phyloP scores from a whole-genome alignment of 192 early-diverging fungal genomes.

The Backusella sp. region DNA sequence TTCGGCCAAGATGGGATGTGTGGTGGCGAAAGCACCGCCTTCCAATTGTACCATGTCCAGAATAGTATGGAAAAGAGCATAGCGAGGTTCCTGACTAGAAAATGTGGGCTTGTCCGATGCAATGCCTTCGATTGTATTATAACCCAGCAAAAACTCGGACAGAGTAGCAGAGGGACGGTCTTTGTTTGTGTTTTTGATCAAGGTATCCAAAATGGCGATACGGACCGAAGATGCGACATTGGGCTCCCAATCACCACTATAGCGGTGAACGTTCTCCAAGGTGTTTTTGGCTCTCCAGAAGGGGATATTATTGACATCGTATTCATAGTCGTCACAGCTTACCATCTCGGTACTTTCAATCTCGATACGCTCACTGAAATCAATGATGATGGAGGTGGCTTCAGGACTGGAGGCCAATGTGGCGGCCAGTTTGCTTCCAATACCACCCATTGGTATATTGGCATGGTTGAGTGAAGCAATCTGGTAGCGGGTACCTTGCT shows the following conservation, averaged over 20 bases:
- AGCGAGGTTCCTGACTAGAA: constrained; percentile 31
- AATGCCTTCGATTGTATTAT: constrained; percentile 48
- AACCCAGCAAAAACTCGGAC: constrained; percentile 91
- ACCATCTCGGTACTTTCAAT: constrained; percentile 49
- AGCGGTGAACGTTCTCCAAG: constrained; percentile 25
- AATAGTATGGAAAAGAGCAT: neutral
- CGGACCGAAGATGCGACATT: constrained; percentile 49
- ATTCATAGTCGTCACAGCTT: constrained; percentile 29
- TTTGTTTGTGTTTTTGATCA: constrained; percentile 70
- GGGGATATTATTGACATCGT: constrained; percentile 40
- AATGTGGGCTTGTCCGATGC: constrained; percentile 29
- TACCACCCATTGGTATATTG: constrained; percentile 43
- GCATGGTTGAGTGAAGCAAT: constrained; percentile 34
- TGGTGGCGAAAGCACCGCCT: constrained; percentile 6
- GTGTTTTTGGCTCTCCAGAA: constrained; percentile 35
- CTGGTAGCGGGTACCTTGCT: constrained; percentile 51
- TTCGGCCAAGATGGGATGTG: constrained; percentile 80
- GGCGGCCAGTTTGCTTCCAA: constrained; percentile 72
- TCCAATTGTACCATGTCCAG: constrained; percentile 22
- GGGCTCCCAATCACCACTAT: neutral
- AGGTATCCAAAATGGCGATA: constrained; percentile 80
- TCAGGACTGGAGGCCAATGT: constrained; percentile 63
- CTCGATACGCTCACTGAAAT: constrained; percentile 77
- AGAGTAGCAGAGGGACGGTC: constrained; percentile 65
- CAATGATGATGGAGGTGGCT: constrained; percentile 69